Base-by-base conservation (phyloP, 768 basidiomycete genomes). In the Austroboletus festivus region DNA sequence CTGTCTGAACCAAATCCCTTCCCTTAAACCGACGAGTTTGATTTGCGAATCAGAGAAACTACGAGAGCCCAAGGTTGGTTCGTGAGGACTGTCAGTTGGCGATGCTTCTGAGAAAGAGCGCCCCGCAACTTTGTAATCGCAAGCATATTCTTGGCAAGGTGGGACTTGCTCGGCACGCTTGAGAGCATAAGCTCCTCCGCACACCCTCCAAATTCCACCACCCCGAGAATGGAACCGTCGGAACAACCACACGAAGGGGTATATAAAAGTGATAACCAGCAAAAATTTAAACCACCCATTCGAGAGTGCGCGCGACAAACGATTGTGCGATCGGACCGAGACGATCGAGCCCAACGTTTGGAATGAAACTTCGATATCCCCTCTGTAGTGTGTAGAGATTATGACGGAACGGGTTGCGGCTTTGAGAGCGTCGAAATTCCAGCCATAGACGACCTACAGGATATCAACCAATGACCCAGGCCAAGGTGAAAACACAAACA, bases 231-330 rank as follows among this genome's bases (percentile, higher is more conserved):
- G 75, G 65, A 86, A 85, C 4, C 82, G 79, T 62, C 82, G 81
- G 67, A 80, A 89, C 4, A 92, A 66, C 89, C 88, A 92, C 52
- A 92, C 75, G 63, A 89, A 82, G 0, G 89, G 89, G 60, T 81
- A 92, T 49, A 93, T 73, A 50, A 90, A 65, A 12, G 83, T 73
- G 48, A 91, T 70, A 57, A 83, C 81, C 19, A 83, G 74, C 12
- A 92, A 60, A 55, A 86, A 73, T 55, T 81, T 83, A 58, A 91
- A 66, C 81, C 85, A 90, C 52, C 73, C 76, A 55, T 82, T 83
- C 22, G 83, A 84, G 35, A 90, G 77, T 54, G 78, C 75, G 39
- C 84, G 74, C 5, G 88, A 82, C 50, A 92, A 71, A 38, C 56
- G 56, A 63, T 83, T 88, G 53, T 83, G 70, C 0, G 91, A 82